Evolutionary conservation across 352 stramenopile genomes (phyloP).

Genomic region (Globisporangium abappressorium): DNA sequence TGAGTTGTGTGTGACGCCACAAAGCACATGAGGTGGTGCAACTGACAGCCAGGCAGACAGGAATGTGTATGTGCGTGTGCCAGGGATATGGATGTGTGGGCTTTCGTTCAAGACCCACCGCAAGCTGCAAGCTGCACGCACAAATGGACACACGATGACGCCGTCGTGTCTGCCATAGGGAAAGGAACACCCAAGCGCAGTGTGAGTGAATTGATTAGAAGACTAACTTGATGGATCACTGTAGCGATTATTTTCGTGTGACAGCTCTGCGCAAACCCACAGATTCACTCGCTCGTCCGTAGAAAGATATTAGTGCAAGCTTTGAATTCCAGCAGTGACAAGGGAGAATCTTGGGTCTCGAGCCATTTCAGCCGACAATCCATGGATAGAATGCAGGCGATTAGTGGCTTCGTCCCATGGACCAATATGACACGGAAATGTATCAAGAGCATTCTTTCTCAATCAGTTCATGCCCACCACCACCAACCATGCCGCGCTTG

Average conservation of each 20-base stretch:
- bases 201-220: not conserved
- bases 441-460: not conserved
- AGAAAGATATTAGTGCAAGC: not conserved
- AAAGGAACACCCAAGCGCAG: not conserved
- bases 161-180: not conserved
- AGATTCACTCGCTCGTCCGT: not conserved
- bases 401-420: not conserved
- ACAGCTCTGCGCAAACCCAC: not conserved
- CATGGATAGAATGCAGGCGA: not conserved
- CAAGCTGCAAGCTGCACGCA: not conserved
- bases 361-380: not conserved
- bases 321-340: not conserved
- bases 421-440: not conserved
- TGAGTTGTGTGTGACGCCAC: not conserved
- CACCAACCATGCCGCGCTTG: not conserved
- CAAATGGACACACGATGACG: not conserved
- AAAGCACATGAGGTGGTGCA: not conserved
- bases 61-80: not conserved
- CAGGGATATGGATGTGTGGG: not conserved
- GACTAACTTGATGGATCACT: not conserved
- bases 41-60: not conserved
- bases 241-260: not conserved
- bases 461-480: not conserved
- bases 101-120: not conserved
- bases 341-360: not conserved